Base-by-base conservation (phyloP, 192 early-diverging fungal species). In the Coemansia sp. region DNA sequence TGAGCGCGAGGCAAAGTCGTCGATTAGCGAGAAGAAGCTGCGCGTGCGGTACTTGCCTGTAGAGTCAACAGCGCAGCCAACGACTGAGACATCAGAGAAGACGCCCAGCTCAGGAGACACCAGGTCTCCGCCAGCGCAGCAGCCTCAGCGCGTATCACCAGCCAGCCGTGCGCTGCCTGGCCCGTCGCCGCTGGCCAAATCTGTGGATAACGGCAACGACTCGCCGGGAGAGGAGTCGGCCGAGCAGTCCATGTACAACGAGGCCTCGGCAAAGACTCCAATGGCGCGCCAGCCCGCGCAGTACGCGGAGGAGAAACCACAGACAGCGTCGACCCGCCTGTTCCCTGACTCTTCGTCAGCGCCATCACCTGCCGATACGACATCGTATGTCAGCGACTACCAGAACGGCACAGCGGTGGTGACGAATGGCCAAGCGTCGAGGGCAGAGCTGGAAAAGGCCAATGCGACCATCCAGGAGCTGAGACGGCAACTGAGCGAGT, bases 21-120 rank as follows among this genome's bases (percentile, higher is more conserved):
- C 72, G 26, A 88, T 90, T 60, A 80, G 75, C 55, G 87, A 92
- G 69, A 86, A 86, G 54, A 92, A 90, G 70, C 80, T 92, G 57
- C 77, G 77, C 21, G 77, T 80, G 14, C 83, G 85, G 48, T 90
- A 88, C 55, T 19, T 49, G 47, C 47, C 47, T 16, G 47, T 19
- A 16, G 47, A 49, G 14, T 86, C 82, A 61, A 72, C 86, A 16
- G 71, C 81, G 11, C 52, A 80, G 48, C 12, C 59, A 11, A 23
- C 35, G 19, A 14, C 35, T 10, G 54, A 61, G 11, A 43, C 31
- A 35, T 25, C 61, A 14, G 19, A 21, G 47, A 39, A 9, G 41
- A 22, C 21, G 47, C 19, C 48, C 57, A 19, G n/a, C 47, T 23
- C 9, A 31, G 54, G 22, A 67, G 45, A 59, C 26, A 31, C 35